These are phyloP conservation scores for Colletotrichum paranaense DNA, from an alignment of 2,329 filamentous ascomycete species.

Conservation along the genomic window DNA sequence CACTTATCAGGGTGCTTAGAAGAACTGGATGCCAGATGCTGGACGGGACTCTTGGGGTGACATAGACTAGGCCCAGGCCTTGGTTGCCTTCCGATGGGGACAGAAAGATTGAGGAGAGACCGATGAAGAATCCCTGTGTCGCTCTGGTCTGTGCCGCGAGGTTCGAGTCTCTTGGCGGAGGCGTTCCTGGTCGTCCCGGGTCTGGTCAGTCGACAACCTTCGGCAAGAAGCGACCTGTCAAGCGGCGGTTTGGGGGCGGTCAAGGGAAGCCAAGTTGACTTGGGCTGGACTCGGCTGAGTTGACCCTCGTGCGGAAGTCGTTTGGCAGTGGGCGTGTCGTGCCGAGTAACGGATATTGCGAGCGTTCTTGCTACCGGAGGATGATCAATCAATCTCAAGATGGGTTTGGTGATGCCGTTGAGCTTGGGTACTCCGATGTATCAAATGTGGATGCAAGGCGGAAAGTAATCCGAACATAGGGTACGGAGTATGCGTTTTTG, in stretches of 20 bases:
- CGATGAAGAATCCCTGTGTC: conserved; percentile 26
- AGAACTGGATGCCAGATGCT: conserved; percentile 21
- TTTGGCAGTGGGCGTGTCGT: neutral
- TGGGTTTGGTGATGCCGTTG: neutral
- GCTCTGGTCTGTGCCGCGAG: conserved; percentile 33
- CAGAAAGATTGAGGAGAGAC: neutral
- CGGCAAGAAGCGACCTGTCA: conserved; percentile 31
- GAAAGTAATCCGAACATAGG: neutral
- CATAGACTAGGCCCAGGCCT: conserved; percentile 1
- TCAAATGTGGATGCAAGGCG: neutral
- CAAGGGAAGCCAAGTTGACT: conserved; percentile 24
- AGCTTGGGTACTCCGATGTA: neutral
- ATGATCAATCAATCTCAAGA: neutral
- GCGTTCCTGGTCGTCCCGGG: conserved; percentile 6
- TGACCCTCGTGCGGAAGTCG: neutral
- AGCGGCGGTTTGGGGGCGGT: conserved; percentile 27
- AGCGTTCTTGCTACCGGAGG: neutral
- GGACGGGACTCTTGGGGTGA: neutral
- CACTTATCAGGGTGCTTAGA: conserved; percentile 16
- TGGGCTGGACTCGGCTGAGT: neutral
- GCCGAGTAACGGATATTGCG: neutral
- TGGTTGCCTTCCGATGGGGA: neutral
- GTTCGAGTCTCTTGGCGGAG: conserved; percentile 24
- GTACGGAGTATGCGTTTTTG: neutral
- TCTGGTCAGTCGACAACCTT: conserved; percentile 8